Conservation (phyloP, 1,284 basidiomycete genomes). For the Neotropicomus parvogracilis region DNA sequence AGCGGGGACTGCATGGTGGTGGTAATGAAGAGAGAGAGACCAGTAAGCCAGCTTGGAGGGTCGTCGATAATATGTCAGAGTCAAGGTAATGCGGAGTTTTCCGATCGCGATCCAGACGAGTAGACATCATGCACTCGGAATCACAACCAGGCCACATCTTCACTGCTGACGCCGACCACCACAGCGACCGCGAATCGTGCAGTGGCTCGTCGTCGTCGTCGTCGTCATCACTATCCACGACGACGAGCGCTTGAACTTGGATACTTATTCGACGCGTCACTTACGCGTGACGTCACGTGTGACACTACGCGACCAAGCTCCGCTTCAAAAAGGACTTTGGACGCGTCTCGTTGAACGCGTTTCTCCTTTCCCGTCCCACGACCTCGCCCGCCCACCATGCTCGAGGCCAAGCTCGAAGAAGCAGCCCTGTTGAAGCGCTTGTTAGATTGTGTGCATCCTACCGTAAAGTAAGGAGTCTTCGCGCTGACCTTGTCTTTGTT, state of each 20-base stretch:
- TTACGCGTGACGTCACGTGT: conserved; percentile 31
- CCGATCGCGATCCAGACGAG: conserved; percentile 10
- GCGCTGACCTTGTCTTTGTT: conserved; percentile 5
- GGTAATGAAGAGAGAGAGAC: neutral
- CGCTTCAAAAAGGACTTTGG: conserved; percentile 33
- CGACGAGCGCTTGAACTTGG: conserved; percentile 8
- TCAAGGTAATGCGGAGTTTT: conserved; percentile 10
- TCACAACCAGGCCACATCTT: conserved; percentile 5
- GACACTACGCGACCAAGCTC: conserved; percentile 33
- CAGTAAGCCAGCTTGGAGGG: conserved; percentile 10
- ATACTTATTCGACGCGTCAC: conserved; percentile 21
- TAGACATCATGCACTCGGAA: too few relatives aligned
- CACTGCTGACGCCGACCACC: neutral
- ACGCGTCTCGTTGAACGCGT: conserved; percentile 22
- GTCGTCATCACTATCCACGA: neutral
- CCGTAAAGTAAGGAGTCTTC: neutral
- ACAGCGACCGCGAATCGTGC: neutral
- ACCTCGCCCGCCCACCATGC: conserved; percentile 51
- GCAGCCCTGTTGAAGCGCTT: conserved; percentile 84
- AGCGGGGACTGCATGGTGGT: conserved; percentile 18
- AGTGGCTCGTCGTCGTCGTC: neutral
- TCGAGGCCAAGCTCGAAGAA: conserved; percentile 85
- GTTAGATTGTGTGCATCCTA: conserved; percentile 65
- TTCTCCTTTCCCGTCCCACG: conserved; percentile 1
- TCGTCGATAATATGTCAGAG: neutral